Evolutionary conservation across 768 basidiomycete species (phyloP), one percentile per base, ranked within the genome.

Genomic region (Sistotremastrum niveocremeum): DNA sequence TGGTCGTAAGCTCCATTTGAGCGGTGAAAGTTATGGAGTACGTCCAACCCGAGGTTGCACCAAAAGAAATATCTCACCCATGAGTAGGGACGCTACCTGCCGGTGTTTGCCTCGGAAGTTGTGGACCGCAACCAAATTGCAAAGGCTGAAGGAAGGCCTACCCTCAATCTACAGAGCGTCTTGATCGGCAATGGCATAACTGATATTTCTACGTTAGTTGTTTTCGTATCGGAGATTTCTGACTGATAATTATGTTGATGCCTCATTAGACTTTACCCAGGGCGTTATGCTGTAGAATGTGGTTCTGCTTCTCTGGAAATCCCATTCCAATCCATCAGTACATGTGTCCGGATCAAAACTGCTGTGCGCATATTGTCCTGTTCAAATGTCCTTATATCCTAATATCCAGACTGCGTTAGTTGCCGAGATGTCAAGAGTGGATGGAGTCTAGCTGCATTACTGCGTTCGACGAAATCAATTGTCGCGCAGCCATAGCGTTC

Each of bases 21-120:
- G 84, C 0, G 86, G 85, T 8, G 85, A 68, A 63, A 79, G 64
- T 11, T 88, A 87, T 51, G 84, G 74, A 1, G 84, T 83, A 50
- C 48, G 76, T 62, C 28, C 20, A 37, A 30, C 3, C n/a, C 30
- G 20, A 42, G 7, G 4, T n/a, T 30, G 33, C 1, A 10, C 41
- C 8, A 6, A 12, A 46, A 12, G 40, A 32, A 6, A 39, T 7
- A 32, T 42, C 45, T 37, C 38, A 32, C 31, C 42, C 30, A 44
- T 11, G 10, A 20, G 6, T 44, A 81, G 81, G 80, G 81, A 4
- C 73, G 77, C 7, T 82, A 84, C 54, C 64, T 84, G 1, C 82
- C 80, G 1, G 63, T 82, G 1, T 89, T 89, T 51, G 86, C 84
- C 0, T 71, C 81, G 10, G 78, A 79, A 33, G 76, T 89, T 7